A percentile compares a stretch with the other conserved stretches of the same genome.
These are phyloP conservation scores for Globisporangium nunn DNA, from an alignment of 352 stramenopile genomes.

Conservation along the genomic window DNA sequence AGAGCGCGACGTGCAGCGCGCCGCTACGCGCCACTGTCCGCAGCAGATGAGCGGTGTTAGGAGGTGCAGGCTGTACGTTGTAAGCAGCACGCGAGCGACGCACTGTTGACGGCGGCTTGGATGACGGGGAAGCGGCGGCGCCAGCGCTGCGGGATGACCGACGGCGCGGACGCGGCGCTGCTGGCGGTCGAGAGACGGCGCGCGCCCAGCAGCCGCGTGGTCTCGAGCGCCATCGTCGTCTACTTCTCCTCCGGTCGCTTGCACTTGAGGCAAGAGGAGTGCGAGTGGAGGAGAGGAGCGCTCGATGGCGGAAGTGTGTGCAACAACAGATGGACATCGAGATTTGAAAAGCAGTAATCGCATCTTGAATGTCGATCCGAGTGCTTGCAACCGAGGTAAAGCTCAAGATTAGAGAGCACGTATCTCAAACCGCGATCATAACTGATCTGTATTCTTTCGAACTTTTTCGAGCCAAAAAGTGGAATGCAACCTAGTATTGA, in stretches of 20 bases:
- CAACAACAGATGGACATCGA: background rate
- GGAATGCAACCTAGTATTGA: no score
- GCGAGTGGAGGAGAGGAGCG: background rate
- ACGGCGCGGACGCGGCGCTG: conserved; percentile 7
- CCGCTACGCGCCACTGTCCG: conserved; percentile 6
- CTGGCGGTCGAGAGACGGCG: conserved; percentile 2
- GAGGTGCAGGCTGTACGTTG: background rate
- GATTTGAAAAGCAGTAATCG: background rate
- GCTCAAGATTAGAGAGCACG: no score
- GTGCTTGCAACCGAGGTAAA: no score
- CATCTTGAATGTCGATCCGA: background rate
- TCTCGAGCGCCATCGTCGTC: conserved; percentile 1
- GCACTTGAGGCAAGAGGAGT: background rate
- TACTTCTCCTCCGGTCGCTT: background rate
- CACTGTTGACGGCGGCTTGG: conserved; percentile 11
- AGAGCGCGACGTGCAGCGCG: conserved; percentile 38
- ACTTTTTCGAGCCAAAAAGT: no score
- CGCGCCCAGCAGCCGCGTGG: conserved; percentile 5
- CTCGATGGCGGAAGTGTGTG: background rate
- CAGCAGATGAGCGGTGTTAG: background rate
- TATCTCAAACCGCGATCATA: no score
- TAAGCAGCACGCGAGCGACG: background rate
- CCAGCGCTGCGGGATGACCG: conserved; percentile 15
- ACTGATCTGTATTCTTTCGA: no score
- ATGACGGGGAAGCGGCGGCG: conserved; percentile 14